Evolutionary conservation across 2,329 filamentous ascomycete species (phyloP), one percentile per base, ranked within the genome.

Genomic region (Stachybotrys chartarum): DNA sequence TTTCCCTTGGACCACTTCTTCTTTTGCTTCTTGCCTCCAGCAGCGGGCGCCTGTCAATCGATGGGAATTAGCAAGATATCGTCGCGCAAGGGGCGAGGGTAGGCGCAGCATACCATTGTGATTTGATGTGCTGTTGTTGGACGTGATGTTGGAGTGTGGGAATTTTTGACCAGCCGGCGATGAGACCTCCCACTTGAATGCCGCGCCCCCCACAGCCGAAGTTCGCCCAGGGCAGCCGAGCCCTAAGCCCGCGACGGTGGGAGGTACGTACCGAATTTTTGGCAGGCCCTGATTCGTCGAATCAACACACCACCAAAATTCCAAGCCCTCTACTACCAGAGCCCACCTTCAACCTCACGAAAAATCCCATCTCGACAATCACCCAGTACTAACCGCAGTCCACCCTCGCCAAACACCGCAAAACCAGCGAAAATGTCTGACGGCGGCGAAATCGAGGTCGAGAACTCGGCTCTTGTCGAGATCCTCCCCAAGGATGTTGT

Each of bases 401-500:
- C 62, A 24, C 24, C 55, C 61, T 66, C 65, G 65, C 66, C 68
- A 69, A 66, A 67, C 63, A 50, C 66, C 64, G 64, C 64, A 68
- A 69, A 60, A 68, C 67, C 66, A 71, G 69, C 78, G 79, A 89
- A 78, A 71, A 96, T 96, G 91, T 96, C 91, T 88, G 91, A 96
- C 81, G 81, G 78, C 80, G 91, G 88, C 82, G 92, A 96, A 83
- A 88, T 96, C 79, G 91, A 96, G 83, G 88, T 94, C 78, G 88
- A 90, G 78, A 84, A 79, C 81, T 82, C 84, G 72, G 79, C 81
- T 74, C 82, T 84, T 78, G 88, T 85, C 80, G 79, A 84, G 73
- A 85, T 91, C 75, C 88, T 97, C 67, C 91, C 93, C 79, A 96
- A 95, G 87, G 91, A 96, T 67, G 88, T 96, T 74, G 82, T 85